Percentiles rank a stretch among this genome's conserved stretches.
These are phyloP conservation scores for Pueraria montana DNA, from an alignment of 306 rosid species.

Conservation along the genomic window DNA sequence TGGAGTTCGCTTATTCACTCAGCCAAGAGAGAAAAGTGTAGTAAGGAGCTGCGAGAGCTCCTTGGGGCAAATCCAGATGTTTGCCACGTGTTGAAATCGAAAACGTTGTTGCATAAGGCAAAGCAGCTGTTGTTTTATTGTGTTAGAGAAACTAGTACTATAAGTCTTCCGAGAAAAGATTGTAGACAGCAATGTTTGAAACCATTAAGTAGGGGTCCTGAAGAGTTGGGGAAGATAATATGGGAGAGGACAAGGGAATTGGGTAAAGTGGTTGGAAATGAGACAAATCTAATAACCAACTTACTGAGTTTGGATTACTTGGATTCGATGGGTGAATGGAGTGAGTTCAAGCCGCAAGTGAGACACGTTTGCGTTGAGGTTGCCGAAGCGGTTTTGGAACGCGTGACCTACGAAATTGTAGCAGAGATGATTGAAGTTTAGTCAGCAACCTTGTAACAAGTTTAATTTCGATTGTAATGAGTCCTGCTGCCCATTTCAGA, in stretches of 20 bases:
- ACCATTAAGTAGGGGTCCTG: constrained; percentile 53
- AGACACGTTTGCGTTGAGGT: constrained; percentile 63
- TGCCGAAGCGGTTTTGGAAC: constrained; percentile 67
- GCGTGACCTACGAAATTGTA: constrained; percentile 58
- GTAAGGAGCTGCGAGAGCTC: constrained; percentile 50
- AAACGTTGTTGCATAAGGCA: constrained; percentile 61
- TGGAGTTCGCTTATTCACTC: constrained; percentile 63
- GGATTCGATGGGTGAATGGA: constrained; percentile 66
- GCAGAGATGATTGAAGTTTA: constrained; percentile 47
- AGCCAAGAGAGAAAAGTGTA: constrained; percentile 44
- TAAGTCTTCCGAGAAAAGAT: constrained; percentile 45
- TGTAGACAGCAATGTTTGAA: background rate
- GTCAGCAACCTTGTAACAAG: background rate
- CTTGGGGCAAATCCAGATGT: constrained; percentile 52
- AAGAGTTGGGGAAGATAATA: constrained; percentile 61
- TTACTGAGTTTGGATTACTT: constrained; percentile 56
- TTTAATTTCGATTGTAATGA: constrained; percentile 8
- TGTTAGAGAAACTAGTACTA: constrained; percentile 63
- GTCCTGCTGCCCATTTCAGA: background rate
- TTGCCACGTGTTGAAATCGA: constrained; percentile 61
- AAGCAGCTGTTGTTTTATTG: constrained; percentile 77
- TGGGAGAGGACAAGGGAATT: constrained; percentile 48
- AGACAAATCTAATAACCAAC: constrained; percentile 29
- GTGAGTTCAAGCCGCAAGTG: constrained; percentile 51
- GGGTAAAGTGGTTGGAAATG: constrained; percentile 48